phyloP scores from a whole-genome alignment of 2,329 filamentous ascomycete species.

The Acrocalymma vagum region DNA sequence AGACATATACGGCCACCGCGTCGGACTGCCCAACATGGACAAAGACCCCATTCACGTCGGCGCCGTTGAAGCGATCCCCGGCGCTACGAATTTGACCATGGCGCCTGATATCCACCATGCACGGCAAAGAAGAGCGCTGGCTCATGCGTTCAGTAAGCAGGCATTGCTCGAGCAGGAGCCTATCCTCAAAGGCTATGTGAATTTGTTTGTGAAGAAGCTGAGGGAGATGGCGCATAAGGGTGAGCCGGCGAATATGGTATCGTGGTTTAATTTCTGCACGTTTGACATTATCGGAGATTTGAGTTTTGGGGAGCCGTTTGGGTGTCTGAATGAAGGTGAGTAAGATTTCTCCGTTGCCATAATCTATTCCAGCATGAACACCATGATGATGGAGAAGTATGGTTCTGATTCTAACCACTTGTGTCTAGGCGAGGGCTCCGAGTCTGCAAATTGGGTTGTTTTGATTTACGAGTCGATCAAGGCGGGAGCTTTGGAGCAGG shows the following conservation, averaged over 20 bases:
- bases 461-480: constrained; percentile 46
- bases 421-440: constrained; percentile 34
- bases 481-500: constrained; percentile 40
- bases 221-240: constrained; percentile 41
- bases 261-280: constrained; percentile 43
- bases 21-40: constrained; percentile 42
- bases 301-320: constrained; percentile 42
- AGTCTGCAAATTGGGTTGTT: constrained; percentile 43
- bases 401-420: constrained; percentile 7
- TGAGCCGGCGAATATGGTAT: constrained; percentile 40
- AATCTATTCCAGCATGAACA: constrained; percentile 4
- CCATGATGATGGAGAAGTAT: constrained; percentile 7
- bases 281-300: constrained; percentile 45
- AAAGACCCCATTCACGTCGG: constrained; percentile 47
- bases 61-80: constrained; percentile 44
- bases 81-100: constrained; percentile 46
- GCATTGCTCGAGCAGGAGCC: constrained; percentile 51
- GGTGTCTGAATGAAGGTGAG: constrained; percentile 39
- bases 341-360: not conserved
- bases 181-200: constrained; percentile 50
- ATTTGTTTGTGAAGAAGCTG: constrained; percentile 50
- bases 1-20: constrained; percentile 43
- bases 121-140: constrained; percentile 48
- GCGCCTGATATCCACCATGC: constrained; percentile 50
- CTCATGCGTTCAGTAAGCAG: constrained; percentile 52